Percentiles rank a stretch among this genome's conserved stretches.
phyloP scores from a whole-genome alignment of 1,284 basidiomycete genomes.

The Mycosarcoma mackinlayi region DNA sequence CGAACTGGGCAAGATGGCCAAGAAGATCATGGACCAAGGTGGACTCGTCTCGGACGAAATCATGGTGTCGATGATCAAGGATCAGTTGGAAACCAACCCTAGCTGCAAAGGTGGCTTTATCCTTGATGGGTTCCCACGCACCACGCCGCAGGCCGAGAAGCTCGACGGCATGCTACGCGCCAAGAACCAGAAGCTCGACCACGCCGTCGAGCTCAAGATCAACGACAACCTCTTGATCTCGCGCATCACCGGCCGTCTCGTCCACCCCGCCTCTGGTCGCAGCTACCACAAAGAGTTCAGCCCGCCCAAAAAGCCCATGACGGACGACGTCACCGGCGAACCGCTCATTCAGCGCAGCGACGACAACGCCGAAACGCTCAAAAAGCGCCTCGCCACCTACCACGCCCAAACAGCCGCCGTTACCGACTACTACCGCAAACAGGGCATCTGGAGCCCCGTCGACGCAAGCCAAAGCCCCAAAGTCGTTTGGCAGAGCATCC shows the following conservation, averaged over 20 bases:
- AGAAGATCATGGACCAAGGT: constrained; percentile 92
- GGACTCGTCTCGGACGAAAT: constrained; percentile 95
- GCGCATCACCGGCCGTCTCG: constrained; percentile 93
- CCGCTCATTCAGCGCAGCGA: constrained; percentile 76
- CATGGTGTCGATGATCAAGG: constrained; percentile 96
- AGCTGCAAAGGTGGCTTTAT: constrained; percentile 96
- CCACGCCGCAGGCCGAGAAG: constrained; percentile 96
- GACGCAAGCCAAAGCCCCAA: constrained; percentile 92
- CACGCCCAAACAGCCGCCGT: constrained; percentile 94
- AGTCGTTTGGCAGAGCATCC: constrained; percentile 88
- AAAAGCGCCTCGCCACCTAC: constrained; percentile 86
- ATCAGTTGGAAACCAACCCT: constrained; percentile 93
- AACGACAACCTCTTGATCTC: constrained; percentile 95
- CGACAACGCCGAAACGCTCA: constrained; percentile 79
- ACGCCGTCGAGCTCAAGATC: constrained; percentile 90
- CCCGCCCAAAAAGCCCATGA: constrained; percentile 94
- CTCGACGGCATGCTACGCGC: constrained; percentile 87
- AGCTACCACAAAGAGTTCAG: constrained; percentile 95
- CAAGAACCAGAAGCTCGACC: constrained; percentile 85
- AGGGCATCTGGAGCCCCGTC: constrained; percentile 76
- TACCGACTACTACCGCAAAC: constrained; percentile 93
- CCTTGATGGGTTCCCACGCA: constrained; percentile 97
- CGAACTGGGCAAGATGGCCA: constrained; percentile 86
- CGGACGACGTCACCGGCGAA: constrained; percentile 94
- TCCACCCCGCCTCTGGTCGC: constrained; percentile 88